Conservation (phyloP, 345 rosid genomes). For the Mallotus nudiflorus region DNA sequence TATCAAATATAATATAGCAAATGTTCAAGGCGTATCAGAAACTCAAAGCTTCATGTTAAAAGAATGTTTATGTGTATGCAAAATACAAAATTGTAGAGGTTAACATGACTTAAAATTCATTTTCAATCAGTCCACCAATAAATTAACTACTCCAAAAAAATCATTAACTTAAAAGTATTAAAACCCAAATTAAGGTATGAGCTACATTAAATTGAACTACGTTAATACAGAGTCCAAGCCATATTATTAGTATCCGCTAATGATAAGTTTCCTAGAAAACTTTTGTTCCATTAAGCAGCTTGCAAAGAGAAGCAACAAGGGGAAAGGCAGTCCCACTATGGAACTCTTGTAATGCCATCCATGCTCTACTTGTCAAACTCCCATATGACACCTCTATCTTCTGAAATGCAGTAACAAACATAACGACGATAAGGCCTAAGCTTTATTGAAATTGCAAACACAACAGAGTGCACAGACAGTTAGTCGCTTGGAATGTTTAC, state of each 20-base stretch:
- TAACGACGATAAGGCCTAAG: neutral
- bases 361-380: conserved; percentile 51
- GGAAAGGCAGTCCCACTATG: neutral
- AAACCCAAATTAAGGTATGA: neutral
- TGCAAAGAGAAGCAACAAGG: neutral
- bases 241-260: neutral
- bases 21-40: too few species aligned
- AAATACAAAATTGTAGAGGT: too few species aligned
- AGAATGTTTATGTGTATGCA: too few species aligned
- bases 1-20: too few species aligned
- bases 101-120: neutral
- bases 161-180: neutral
- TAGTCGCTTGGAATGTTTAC: too few species aligned
- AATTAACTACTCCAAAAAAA: neutral
- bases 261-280: neutral
- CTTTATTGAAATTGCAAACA: neutral
- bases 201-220: neutral
- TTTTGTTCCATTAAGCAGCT: neutral
- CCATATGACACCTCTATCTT: conserved; percentile 63
- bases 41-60: too few species aligned
- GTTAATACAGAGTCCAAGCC: neutral
- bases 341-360: neutral
- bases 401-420: conserved; percentile 32
- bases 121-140: neutral
- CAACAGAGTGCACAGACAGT: too few species aligned